Conservation (phyloP, 1,139 yeast genomes). For the Candida sp. region DNA sequence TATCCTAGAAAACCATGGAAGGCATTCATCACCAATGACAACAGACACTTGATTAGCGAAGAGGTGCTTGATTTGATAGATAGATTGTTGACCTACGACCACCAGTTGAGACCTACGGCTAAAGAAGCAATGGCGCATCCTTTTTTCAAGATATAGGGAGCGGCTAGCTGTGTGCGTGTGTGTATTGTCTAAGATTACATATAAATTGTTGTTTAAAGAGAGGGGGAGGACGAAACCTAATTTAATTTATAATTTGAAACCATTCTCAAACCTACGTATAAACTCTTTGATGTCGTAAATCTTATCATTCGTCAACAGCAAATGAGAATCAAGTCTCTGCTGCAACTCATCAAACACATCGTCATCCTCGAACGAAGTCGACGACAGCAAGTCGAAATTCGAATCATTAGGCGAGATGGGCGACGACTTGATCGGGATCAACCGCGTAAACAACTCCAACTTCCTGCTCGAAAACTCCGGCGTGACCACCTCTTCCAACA, state of each 20-base stretch:
- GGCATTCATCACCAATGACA: conserved; percentile 55
- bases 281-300: conserved; percentile 31
- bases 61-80: conserved; percentile 71
- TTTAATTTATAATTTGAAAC: conserved; percentile 17
- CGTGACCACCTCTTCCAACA: conserved; percentile 11
- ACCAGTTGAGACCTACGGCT: conserved; percentile 76
- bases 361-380: conserved; percentile 15
- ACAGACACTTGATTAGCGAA: conserved; percentile 59
- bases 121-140: conserved; percentile 73
- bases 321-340: conserved; percentile 17
- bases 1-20: conserved; percentile 73
- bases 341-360: conserved; percentile 17
- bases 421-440: conserved; percentile 17
- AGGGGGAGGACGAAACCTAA: background rate
- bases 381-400: conserved; percentile 12
- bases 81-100: conserved; percentile 69
- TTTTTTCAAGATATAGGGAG: conserved; percentile 41
- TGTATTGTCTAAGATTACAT: background rate
- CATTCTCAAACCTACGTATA: conserved; percentile 25
- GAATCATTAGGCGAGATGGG: conserved; percentile 20
- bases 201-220: background rate
- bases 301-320: conserved; percentile 22
- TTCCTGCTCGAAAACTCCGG: conserved; percentile 11
- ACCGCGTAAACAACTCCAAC: conserved; percentile 17
- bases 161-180: background rate